Percentiles rank a stretch among this genome's conserved stretches.
These are phyloP conservation scores for Candida sp. DNA, from an alignment of 1,139 yeast species.

Conservation along the genomic window DNA sequence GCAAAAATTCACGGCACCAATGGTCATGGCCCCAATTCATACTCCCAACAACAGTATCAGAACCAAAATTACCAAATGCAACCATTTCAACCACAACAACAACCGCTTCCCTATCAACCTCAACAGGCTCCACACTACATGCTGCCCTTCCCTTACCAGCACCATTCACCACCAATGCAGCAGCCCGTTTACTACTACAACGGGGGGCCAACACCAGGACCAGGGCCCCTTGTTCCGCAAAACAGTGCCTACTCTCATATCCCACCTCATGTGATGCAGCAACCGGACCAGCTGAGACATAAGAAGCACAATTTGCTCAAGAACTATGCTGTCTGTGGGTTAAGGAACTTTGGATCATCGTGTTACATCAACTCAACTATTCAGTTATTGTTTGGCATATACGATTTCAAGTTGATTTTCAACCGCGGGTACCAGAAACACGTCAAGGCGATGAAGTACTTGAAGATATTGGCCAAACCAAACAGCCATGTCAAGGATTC, in stretches of 20 bases:
- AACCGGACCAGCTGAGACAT: conserved; percentile 23
- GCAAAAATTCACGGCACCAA: conserved; percentile 1
- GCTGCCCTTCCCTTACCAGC: neutral
- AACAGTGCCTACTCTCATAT: conserved; percentile 8
- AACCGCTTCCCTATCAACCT: neutral
- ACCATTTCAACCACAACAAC: neutral
- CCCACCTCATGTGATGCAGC: conserved; percentile 20
- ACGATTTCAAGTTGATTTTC: conserved; percentile 46
- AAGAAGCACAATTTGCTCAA: conserved; percentile 34
- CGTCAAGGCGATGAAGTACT: conserved; percentile 35
- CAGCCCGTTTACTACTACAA: neutral
- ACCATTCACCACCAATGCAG: neutral
- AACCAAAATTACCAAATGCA: neutral
- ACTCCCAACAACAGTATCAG: neutral
- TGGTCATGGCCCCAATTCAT: conserved; percentile 1
- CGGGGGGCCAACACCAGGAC: neutral
- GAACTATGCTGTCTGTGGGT: conserved; percentile 63
- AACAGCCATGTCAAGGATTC: conserved; percentile 29
- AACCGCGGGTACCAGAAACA: conserved; percentile 45
- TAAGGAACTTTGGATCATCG: conserved; percentile 71
- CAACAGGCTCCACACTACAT: neutral
- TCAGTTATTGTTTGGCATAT: conserved; percentile 65
- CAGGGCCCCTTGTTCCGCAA: neutral
- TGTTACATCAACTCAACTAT: conserved; percentile 75
- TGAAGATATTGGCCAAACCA: conserved; percentile 21